These are phyloP conservation scores for Acanthamoeba royreba DNA, from an alignment of 208 protist genomes.

Conservation along the genomic window DNA sequence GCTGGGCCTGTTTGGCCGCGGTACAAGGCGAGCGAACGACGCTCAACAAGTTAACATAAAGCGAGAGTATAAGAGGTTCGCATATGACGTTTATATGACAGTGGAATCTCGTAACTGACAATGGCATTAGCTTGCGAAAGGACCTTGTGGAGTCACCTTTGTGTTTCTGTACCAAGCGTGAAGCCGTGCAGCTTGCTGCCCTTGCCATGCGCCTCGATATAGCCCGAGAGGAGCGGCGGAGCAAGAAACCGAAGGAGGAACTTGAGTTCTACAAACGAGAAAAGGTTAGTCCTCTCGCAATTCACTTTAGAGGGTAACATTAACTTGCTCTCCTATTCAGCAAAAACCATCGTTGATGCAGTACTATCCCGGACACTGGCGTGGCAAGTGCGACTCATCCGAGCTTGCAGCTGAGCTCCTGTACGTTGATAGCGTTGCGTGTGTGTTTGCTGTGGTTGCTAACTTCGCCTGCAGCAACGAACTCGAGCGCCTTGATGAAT, in stretches of 20 bases:
- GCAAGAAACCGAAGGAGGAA: conserved; percentile 7
- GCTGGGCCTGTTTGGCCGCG: no score
- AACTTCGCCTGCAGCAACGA: not conserved
- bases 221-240: not conserved
- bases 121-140: not conserved
- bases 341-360: not conserved
- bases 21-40: no score
- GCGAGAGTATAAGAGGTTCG: no score
- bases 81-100: no score
- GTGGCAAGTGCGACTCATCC: not conserved
- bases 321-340: not conserved
- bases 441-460: not conserved
- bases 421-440: not conserved
- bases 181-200: not conserved
- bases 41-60: no score
- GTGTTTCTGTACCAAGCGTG: not conserved
- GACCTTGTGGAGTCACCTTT: not conserved
- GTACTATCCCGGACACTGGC: not conserved
- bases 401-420: not conserved
- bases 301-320: not conserved
- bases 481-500: not conserved
- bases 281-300: not conserved
- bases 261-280: not conserved
- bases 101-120: no score
- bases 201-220: not conserved